Conservation (phyloP, 768 basidiomycete genomes). For the Naematelia aurantialba region DNA sequence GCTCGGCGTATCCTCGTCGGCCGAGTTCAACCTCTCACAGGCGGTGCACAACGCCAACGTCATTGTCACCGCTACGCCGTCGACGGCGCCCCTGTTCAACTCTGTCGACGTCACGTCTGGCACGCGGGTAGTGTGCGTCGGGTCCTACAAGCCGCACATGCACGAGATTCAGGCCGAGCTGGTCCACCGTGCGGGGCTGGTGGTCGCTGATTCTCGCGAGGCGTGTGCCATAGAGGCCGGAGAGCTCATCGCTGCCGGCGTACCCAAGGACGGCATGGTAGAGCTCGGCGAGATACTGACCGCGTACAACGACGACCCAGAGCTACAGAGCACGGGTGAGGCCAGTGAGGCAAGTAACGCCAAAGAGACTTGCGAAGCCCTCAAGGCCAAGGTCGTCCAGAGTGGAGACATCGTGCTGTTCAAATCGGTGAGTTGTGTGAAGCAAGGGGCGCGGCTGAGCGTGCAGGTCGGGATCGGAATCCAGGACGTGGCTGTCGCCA, state of each 20-base stretch:
- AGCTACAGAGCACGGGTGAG: too few species aligned
- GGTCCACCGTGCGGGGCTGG: slow-evolving; percentile 57
- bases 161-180: slow-evolving; percentile 65
- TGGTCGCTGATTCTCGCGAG: slow-evolving; percentile 70
- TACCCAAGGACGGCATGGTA: slow-evolving; percentile 53
- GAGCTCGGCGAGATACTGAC: slow-evolving; percentile 72
- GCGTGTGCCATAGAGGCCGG: slow-evolving; percentile 77
- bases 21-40: slow-evolving; percentile 12
- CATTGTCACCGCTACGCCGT: slow-evolving; percentile 72
- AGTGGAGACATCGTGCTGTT: slow-evolving; percentile 67
- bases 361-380: neutral
- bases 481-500: slow-evolving; percentile 82
- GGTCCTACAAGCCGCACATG: slow-evolving; percentile 79
- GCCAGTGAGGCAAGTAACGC: too few species aligned
- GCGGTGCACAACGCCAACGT: slow-evolving; percentile 59
- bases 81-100: slow-evolving; percentile 66
- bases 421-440: slow-evolving; percentile 63
- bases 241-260: slow-evolving; percentile 64
- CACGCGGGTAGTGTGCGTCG: slow-evolving; percentile 70
- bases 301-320: too few species aligned
- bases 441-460: slow-evolving; percentile 2
- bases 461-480: slow-evolving; percentile 62
- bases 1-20: slow-evolving; percentile 7
- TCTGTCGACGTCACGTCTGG: slow-evolving; percentile 61
- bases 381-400: slow-evolving; percentile 12